Percentiles rank a stretch among this genome's conserved stretches.
phyloP scores from a whole-genome alignment of 2,329 filamentous ascomycete species.

The Phoma sp. region DNA sequence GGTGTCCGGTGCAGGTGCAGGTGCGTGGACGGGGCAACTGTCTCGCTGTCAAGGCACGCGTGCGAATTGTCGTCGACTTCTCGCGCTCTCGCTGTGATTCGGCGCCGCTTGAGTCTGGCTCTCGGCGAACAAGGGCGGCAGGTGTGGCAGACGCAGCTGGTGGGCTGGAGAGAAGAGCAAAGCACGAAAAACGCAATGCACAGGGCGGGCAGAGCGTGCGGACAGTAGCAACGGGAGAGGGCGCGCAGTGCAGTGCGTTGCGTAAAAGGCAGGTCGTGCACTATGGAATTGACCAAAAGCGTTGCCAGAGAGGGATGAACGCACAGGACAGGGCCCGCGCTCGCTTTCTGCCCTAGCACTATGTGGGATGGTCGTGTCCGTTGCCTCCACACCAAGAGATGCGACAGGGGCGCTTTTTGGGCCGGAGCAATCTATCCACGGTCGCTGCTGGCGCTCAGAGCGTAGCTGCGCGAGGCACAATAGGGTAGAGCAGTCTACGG shows the following conservation, averaged over 20 bases:
- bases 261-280: constrained; percentile 11
- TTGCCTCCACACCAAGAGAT: constrained; percentile 12
- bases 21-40: constrained; percentile 4
- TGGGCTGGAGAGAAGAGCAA: neutral
- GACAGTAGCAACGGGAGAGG: constrained; percentile 3
- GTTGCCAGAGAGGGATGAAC: constrained; percentile 15
- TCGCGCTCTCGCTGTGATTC: constrained; percentile 25
- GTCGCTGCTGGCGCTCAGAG: constrained; percentile 4
- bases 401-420: constrained; percentile 14
- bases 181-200: neutral
- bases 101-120: constrained; percentile 18
- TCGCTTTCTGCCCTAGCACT: constrained; percentile 14
- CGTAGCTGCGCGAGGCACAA: neutral
- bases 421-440: constrained; percentile 13
- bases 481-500: neutral
- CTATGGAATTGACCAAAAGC: constrained; percentile 15
- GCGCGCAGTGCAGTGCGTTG: neutral
- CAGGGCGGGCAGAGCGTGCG: neutral
- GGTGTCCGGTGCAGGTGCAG: neutral
- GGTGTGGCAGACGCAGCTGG: neutral
- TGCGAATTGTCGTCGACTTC: constrained; percentile 18
- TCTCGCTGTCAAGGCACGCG: constrained; percentile 13
- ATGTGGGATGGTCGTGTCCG: constrained; percentile 6
- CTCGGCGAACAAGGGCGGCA: constrained; percentile 9
- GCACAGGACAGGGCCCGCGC: constrained; percentile 17